Base-by-base conservation (phyloP, 805 yeast species). In the Candida peoriensis region DNA sequence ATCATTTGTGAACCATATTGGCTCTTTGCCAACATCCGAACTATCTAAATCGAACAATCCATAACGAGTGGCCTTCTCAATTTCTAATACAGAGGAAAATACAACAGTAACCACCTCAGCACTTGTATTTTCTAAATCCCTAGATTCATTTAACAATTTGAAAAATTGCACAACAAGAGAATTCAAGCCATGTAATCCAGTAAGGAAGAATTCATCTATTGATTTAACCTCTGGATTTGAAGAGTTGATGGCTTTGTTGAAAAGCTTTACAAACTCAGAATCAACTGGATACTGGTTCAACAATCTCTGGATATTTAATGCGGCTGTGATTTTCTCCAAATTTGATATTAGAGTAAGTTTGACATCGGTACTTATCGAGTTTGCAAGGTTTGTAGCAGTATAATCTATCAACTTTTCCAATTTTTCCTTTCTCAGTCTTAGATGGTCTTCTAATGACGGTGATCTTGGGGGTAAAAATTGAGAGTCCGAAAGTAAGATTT, bases 401-500 rank as follows among this genome's bases (percentile, higher is more conserved):
- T 66, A 80, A 3, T 49, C 48, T 9, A 76, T 61, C 13, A 83
- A 61, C 34, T 61, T 64, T 34, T 60, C 57, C 32, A 67, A 60
- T 32, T 70, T 64, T 6, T 58, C 49, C 4, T 66, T 57, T 34
- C 94, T 72, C 34, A 70, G 56, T 4, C 55, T 57, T 24, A 85
- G 61, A 38, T 75, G 79, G 13, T 68, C 72, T 8, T 60, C 64
- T 9, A 78, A 46, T 2, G 79, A 67, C 1, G 78, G 68, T 9
- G 71, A 57, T 27, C 68, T 57, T 4, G 73, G 64, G 4, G 86
- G 78, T 14, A 81, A 60, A 44, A 77, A 80, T 6, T 64, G 58
- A 0, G 85, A 76, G 1, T 61, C 60, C 5, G 86, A 75, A 14
- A 58, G 50, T 20, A 82, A 50, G 8, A 89, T 69, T 40, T 82